Conservation (phyloP, 805 yeast genomes). For the Metschnikowia rubicola region DNA sequence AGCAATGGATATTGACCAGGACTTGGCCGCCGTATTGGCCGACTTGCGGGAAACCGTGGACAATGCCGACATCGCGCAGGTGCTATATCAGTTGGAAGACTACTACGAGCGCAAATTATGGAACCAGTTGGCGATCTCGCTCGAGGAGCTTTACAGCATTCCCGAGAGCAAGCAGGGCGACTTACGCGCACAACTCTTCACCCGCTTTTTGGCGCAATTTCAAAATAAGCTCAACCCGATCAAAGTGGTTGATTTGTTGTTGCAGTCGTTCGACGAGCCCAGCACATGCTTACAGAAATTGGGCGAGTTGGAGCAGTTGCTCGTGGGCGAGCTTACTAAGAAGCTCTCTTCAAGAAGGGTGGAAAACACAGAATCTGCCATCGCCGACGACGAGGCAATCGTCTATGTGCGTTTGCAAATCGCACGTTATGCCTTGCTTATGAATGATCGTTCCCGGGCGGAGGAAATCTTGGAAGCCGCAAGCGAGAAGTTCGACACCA, state of each 20-base stretch:
- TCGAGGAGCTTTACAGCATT: conserved; percentile 58
- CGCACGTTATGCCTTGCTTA: conserved; percentile 63
- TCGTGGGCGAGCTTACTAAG: conserved; percentile 25
- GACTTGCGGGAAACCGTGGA: conserved; percentile 66
- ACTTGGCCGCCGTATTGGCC: conserved; percentile 46
- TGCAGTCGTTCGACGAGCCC: conserved; percentile 42
- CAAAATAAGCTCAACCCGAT: conserved; percentile 72
- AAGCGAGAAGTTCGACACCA: conserved; percentile 51
- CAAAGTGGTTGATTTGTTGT: conserved; percentile 71
- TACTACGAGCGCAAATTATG: conserved; percentile 84
- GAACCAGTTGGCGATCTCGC: conserved; percentile 82
- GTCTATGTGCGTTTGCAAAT: conserved; percentile 54
- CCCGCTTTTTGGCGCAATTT: conserved; percentile 65
- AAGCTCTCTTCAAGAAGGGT: conserved; percentile 26
- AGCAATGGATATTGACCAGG: conserved; percentile 40
- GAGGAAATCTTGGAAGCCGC: conserved; percentile 65
- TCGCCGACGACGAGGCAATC: conserved; percentile 54
- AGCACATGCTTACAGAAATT: conserved; percentile 35
- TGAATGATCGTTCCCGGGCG: conserved; percentile 53
- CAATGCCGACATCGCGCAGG: conserved; percentile 52
- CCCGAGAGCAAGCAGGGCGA: conserved; percentile 42
- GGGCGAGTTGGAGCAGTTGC: conserved; percentile 29
- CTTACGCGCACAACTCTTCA: conserved; percentile 64
- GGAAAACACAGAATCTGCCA: conserved; percentile 27
- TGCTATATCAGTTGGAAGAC: conserved; percentile 73